These are phyloP conservation scores for Soucietia sequanensis DNA, from an alignment of 805 yeast species.

Conservation along the genomic window DNA sequence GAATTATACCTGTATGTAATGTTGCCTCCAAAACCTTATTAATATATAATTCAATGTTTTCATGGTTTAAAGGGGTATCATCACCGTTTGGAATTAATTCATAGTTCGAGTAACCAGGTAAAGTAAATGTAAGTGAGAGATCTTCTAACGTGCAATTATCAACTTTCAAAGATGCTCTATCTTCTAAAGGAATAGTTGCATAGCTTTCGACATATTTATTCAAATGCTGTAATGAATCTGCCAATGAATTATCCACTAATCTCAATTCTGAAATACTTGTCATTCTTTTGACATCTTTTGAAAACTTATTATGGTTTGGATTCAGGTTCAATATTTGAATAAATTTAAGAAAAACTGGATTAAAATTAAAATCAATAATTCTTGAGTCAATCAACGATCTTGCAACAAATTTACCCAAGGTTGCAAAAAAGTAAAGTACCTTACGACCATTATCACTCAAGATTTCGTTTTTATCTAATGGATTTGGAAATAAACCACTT, in stretches of 20 bases:
- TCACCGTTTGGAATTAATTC: slow-evolving; percentile 61
- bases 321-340: slow-evolving; percentile 38
- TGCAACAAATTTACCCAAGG: slow-evolving; percentile 81
- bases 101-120: slow-evolving; percentile 73
- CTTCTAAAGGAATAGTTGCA: slow-evolving; percentile 11
- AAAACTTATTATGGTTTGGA: slow-evolving; percentile 6
- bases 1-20: slow-evolving; percentile 58
- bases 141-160: slow-evolving; percentile 49
- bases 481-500: slow-evolving; percentile 74
- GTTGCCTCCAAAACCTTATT: slow-evolving; percentile 55
- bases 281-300: slow-evolving; percentile 17
- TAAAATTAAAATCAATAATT: slow-evolving; percentile 79
- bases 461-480: slow-evolving; percentile 35
- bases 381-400: slow-evolving; percentile 86
- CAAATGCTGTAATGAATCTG: slow-evolving; percentile 55
- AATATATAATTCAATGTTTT: slow-evolving; percentile 60
- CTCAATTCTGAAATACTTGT: slow-evolving; percentile 39
- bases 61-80: slow-evolving; percentile 43
- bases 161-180: slow-evolving; percentile 14
- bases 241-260: slow-evolving; percentile 57
- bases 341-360: slow-evolving; percentile 64
- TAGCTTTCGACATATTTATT: slow-evolving; percentile 37
- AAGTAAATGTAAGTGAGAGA: slow-evolving; percentile 60
- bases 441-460: slow-evolving; percentile 36
- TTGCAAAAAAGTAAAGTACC: slow-evolving; percentile 53